phyloP scores from a whole-genome alignment of 768 basidiomycete genomes.

The Phaeotremella skinneri region DNA sequence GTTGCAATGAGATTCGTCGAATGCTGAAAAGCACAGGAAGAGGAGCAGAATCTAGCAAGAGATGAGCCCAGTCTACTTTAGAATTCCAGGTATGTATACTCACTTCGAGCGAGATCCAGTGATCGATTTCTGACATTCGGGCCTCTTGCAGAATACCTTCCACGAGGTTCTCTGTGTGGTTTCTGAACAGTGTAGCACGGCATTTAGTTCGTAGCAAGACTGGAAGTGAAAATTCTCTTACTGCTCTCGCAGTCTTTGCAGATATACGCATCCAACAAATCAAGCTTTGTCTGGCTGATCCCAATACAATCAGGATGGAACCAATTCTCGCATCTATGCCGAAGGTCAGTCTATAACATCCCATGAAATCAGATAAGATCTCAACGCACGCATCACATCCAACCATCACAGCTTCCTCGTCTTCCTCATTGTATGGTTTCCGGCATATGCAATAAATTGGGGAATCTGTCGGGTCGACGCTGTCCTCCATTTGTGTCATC shows the following conservation, averaged over 20 bases:
- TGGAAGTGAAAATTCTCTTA: slow-evolving; percentile 33
- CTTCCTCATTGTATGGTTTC: slow-evolving; percentile 39
- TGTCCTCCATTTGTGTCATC: background rate
- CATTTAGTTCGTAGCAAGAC: no score
- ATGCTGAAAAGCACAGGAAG: slow-evolving; percentile 32
- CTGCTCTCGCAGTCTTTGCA: slow-evolving; percentile 42
- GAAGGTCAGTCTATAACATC: background rate
- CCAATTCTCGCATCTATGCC: slow-evolving; percentile 45
- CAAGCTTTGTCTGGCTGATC: slow-evolving; percentile 33
- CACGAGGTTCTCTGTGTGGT: slow-evolving; percentile 29
- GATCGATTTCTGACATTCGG: slow-evolving; percentile 29
- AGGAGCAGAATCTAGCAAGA: slow-evolving; percentile 33
- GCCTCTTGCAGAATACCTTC: slow-evolving; percentile 29
- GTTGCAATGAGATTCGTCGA: slow-evolving; percentile 20
- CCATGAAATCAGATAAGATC: background rate
- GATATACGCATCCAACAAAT: slow-evolving; percentile 40
- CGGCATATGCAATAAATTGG: slow-evolving; percentile 42
- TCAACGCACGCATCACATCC: slow-evolving; percentile 44
- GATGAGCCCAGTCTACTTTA: background rate
- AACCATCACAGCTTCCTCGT: slow-evolving; percentile 34
- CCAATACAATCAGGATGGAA: slow-evolving; percentile 44
- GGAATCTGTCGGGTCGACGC: slow-evolving; percentile 17
- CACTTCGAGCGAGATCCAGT: slow-evolving; percentile 30
- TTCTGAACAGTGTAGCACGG: slow-evolving; percentile 14
- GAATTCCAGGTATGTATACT: slow-evolving; percentile 3